Conservation (phyloP, 306 rosid genomes). For the Vicia villosa region DNA sequence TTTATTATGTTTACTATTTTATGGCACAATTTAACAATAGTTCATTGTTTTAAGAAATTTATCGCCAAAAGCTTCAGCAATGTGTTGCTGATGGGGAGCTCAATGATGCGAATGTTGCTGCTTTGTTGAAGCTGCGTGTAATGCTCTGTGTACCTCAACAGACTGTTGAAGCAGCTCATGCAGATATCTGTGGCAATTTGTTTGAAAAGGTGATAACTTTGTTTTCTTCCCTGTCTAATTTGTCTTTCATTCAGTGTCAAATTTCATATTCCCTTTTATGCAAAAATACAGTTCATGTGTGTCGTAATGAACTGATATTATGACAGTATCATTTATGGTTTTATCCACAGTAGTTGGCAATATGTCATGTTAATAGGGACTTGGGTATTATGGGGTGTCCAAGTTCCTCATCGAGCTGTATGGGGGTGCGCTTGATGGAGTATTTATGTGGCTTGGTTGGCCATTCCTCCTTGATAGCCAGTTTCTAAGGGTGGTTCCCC, state of each 20-base stretch:
- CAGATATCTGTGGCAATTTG: constrained; percentile 94
- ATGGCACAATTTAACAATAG: constrained; percentile 39
- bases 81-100: constrained; percentile 93
- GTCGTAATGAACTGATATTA: background rate
- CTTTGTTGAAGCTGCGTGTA: constrained; percentile 84
- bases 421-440: background rate
- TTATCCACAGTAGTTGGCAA: constrained; percentile 3
- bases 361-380: constrained; percentile 7
- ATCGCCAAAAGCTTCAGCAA: constrained; percentile 94
- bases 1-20: constrained; percentile 21
- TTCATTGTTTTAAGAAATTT: constrained; percentile 63
- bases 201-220: constrained; percentile 75
- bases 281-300: background rate
- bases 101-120: constrained; percentile 74
- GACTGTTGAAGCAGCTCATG: constrained; percentile 86
- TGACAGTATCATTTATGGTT: constrained; percentile 8
- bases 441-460: background rate
- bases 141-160: constrained; percentile 91
- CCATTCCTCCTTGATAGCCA: background rate
- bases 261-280: constrained; percentile 24
- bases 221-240: constrained; percentile 22
- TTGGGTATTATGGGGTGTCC: background rate
- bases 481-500: background rate
- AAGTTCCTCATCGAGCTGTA: background rate
- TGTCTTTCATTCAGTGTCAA: constrained; percentile 16